A percentile compares a stretch with the other conserved stretches of the same genome.
These are phyloP conservation scores for Blastobotrys elegans DNA, from an alignment of 1,139 yeast genomes.

Conservation along the genomic window DNA sequence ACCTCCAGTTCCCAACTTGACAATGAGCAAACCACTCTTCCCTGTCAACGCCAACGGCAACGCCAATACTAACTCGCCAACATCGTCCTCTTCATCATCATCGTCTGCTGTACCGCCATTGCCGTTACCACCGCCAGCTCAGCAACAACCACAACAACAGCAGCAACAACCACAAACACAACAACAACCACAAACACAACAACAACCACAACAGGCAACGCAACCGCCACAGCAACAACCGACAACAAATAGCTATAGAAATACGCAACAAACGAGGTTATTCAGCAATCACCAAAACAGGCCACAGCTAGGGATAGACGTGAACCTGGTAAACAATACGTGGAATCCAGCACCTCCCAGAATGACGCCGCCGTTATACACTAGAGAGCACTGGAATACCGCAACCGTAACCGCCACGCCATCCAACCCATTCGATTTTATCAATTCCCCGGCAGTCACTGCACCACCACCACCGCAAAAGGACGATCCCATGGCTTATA, in stretches of 20 bases:
- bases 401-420: background rate
- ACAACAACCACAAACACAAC: background rate
- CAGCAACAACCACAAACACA: background rate
- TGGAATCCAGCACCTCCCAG: background rate
- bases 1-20: conserved; percentile 7
- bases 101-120: background rate
- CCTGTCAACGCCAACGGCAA: background rate
- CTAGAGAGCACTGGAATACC: background rate
- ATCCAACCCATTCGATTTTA: background rate
- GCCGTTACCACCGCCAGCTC: background rate
- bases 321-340: background rate
- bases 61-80: background rate
- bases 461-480: too few relatives aligned
- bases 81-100: background rate
- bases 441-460: background rate
- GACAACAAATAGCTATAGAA: too few relatives aligned
- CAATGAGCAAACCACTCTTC: background rate
- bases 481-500: too few relatives aligned
- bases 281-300: background rate
- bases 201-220: too few relatives aligned
- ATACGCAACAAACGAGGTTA: too few relatives aligned
- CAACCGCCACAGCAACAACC: too few relatives aligned
- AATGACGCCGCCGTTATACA: background rate
- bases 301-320: background rate
- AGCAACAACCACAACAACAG: background rate